Evolutionary conservation across 352 stramenopile genomes (phyloP), one percentile per base, ranked within the genome.

Genomic region (Pythium coloratum): DNA sequence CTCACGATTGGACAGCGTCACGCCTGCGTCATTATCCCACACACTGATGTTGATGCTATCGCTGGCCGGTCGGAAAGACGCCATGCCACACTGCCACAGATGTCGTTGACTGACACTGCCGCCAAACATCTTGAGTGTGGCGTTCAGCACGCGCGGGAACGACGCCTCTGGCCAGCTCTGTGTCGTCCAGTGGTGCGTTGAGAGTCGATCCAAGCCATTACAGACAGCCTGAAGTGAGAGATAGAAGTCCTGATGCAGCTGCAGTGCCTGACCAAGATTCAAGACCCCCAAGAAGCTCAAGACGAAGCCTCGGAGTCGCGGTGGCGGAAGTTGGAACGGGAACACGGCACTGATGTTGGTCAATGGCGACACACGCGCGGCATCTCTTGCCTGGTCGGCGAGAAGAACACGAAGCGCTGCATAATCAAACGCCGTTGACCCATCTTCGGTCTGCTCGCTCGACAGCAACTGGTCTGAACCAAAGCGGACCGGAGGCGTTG

Each of bases 11-110:
- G 85, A 92, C 2, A 92, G 54, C 6, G 85, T 94, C 12, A 94
- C 66, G 3, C 83, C 83, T 7, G 83, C 73, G 24, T 94, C 85
- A 46, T 94, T 94, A 51, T 94, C 85, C 83, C 84, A 89, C n/a
- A 92, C 71, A 30, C 69, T 94, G 32, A 92, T 76, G 33, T 80
- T 71, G 32, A 92, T 72, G 16, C 53, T 78, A 55, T 58, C 82
- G 32, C 51, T 80, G 32, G 59, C 79, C 4, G 76, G 72, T 20
- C 73, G 64, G 55, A 91, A 89, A 3, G 55, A 71, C 0, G 69
- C 72, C 63, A 81, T 76, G 0, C 83, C 85, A 24, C 85, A 94
- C 38, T 91, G 90, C 83, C 83, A 94, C 0, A 87, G 59, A 67
- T 89, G 82, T 0, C 83, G 64, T 13, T 84, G 70, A 7, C 70